phyloP scores from a whole-genome alignment of 2,329 filamentous ascomycete genomes.

The Trichocomaceae sp. region DNA sequence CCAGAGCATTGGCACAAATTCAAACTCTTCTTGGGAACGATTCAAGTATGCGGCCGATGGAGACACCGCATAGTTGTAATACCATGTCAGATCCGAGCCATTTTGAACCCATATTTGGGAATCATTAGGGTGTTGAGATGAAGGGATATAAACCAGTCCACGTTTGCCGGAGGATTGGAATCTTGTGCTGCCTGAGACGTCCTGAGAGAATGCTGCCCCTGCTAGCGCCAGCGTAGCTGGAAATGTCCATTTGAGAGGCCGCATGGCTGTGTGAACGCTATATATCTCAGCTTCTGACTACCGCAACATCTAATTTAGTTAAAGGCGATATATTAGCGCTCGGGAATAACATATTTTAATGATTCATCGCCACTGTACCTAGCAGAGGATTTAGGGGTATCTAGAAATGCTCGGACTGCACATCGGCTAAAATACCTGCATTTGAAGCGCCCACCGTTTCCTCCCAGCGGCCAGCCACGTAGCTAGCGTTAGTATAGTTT shows the following conservation, averaged over 20 bases:
- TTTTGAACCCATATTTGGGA: constrained; percentile 8
- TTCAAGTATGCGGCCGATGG: constrained; percentile 6
- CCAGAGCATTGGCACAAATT: constrained; percentile 13
- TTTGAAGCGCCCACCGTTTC: not conserved
- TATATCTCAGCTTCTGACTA: not conserved
- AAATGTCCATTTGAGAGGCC: not conserved
- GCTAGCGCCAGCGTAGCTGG: not conserved
- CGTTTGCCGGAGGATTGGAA: constrained; percentile 10
- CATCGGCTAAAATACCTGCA: constrained; percentile 3
- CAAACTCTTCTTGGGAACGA: constrained; percentile 8
- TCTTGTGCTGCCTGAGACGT: constrained; percentile 7
- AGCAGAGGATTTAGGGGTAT: not conserved
- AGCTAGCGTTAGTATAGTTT: not conserved
- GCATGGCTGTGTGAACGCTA: not conserved
- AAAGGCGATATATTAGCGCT: not conserved
- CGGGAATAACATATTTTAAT: not conserved
- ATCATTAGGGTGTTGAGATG: constrained; percentile 4
- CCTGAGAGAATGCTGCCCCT: not conserved
- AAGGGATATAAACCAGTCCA: constrained; percentile 8
- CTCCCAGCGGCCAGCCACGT: not conserved
- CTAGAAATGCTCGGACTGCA: not conserved
- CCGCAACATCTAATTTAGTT: not conserved
- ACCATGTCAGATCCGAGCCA: constrained; percentile 10
- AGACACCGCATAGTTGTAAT: constrained; percentile 8
- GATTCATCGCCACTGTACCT: not conserved